Conservation (phyloP, 2,329 filamentous ascomycete genomes). For the Leptographium lundbergii region DNA sequence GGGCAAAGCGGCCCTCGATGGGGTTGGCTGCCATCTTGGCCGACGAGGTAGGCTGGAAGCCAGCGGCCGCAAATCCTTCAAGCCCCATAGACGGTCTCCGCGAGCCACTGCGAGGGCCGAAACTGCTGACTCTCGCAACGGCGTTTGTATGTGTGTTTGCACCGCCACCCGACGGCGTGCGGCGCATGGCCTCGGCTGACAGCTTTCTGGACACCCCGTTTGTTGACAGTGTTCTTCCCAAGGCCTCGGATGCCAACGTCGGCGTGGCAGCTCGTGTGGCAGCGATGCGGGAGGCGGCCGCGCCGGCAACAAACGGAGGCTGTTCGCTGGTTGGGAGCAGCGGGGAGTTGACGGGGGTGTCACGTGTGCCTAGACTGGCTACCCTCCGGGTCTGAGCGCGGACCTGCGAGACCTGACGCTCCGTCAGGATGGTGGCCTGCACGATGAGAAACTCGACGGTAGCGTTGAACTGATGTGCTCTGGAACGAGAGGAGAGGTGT, state of each 20-base stretch:
- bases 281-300: background rate
- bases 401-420: constrained; percentile 80
- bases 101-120: background rate
- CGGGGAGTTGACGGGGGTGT: constrained; percentile 43
- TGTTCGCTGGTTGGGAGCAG: background rate
- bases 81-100: background rate
- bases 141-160: no score
- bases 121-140: background rate
- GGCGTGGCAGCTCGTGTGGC: background rate
- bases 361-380: constrained; percentile 38
- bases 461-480: constrained; percentile 68
- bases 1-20: background rate
- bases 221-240: constrained; percentile 38
- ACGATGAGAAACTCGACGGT: constrained; percentile 80
- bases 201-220: background rate
- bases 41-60: background rate
- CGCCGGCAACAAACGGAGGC: background rate
- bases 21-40: background rate
- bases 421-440: constrained; percentile 88
- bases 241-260: constrained; percentile 26
- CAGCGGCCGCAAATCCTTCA: background rate
- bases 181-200: constrained; percentile 32
- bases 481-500: constrained; percentile 21
- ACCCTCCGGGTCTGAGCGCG: constrained; percentile 78
- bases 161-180: constrained; percentile 33